Evolutionary conservation across 2,329 filamentous ascomycete genomes (phyloP), one percentile per base, ranked within the genome.

Genomic region (Epicoccum nigrum): DNA sequence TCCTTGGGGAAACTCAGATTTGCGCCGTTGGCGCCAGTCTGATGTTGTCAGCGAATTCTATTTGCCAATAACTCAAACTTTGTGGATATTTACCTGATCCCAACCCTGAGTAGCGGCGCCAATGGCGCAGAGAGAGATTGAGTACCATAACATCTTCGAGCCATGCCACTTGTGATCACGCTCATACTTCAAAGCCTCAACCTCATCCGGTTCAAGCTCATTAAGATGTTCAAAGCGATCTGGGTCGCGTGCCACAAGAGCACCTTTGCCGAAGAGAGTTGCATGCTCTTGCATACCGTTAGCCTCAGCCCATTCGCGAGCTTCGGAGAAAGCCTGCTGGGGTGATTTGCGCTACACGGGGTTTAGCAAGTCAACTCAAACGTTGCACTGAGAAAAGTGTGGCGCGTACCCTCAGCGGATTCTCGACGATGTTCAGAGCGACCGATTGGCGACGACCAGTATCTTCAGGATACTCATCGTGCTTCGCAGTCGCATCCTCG

Each of bases 231-330:
- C 86, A 67, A 81, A 89, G 23, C 79, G 77, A 7, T 76, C 75
- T 0, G 88, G 88, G 59, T 87, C 84, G 68, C 90, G 87, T 2
- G 89, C 89, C 15, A 92, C 82, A 9, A 93, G 78, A 3, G 89
- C 90, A 27, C 88, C 89, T 62, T 86, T 87, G 43, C 82, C 78
- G 43, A 92, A 78, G 13, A 87, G 66, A 3, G 76, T 73, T 3
- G 84, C 73, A 58, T 87, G 79, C 45, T 87, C 82, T 2, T 75
- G 71, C 20, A 92, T 77, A 19, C 79, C 79, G 59, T 87, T 82
- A 33, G 80, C 74, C 12, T 76, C 74, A 31, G 85, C 86, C 63
- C 89, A 90, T n/a, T 77, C 76, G 43, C 84, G 79, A 25, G 86
- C 86, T 43, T 85, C 76, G 30, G 68, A 65, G 46, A 85, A 71